These are phyloP conservation scores for Chlorella vulgaris DNA, from an alignment of 139 green algal genomes.

Conservation along the genomic window DNA sequence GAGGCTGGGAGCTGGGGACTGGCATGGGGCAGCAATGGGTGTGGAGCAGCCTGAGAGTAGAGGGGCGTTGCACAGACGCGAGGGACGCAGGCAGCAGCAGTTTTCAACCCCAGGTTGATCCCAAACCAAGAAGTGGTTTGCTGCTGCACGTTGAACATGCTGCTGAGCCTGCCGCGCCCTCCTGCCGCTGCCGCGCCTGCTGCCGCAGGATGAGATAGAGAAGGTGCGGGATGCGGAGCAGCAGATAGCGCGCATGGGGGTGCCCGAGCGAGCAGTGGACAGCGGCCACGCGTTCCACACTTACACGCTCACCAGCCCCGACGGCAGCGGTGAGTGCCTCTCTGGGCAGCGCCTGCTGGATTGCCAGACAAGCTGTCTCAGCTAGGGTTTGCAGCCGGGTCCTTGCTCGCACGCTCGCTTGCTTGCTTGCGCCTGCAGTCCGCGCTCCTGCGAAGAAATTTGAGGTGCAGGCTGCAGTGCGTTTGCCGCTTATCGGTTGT, in stretches of 20 bases:
- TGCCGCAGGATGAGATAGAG: slow-evolving; percentile 69
- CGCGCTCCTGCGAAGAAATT: too few species aligned
- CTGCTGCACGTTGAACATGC: background rate
- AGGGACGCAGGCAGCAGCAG: too few species aligned
- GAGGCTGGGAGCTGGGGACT: background rate
- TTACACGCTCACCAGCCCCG: slow-evolving; percentile 87
- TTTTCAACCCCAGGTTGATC: too few species aligned
- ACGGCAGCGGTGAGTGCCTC: slow-evolving; percentile 51
- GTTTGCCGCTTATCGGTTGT: too few species aligned
- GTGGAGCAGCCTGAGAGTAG: too few species aligned
- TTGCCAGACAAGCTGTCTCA: too few species aligned
- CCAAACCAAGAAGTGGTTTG: too few species aligned
- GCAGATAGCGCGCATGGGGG: slow-evolving; percentile 73
- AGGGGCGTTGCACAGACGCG: too few species aligned
- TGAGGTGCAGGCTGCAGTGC: too few species aligned
- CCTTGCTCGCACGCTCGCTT: too few species aligned
- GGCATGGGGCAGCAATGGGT: background rate
- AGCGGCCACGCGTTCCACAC: slow-evolving; percentile 98
- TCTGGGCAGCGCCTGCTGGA: background rate
- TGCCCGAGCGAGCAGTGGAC: slow-evolving; percentile 59
- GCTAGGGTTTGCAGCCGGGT: too few species aligned
- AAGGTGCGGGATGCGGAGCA: slow-evolving; percentile 75
- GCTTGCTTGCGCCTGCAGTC: background rate
- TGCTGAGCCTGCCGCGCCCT: background rate
- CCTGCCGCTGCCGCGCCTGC: background rate